These are phyloP conservation scores for Ochetophila trinervis DNA, from an alignment of 306 rosid genomes.

Conservation along the genomic window DNA sequence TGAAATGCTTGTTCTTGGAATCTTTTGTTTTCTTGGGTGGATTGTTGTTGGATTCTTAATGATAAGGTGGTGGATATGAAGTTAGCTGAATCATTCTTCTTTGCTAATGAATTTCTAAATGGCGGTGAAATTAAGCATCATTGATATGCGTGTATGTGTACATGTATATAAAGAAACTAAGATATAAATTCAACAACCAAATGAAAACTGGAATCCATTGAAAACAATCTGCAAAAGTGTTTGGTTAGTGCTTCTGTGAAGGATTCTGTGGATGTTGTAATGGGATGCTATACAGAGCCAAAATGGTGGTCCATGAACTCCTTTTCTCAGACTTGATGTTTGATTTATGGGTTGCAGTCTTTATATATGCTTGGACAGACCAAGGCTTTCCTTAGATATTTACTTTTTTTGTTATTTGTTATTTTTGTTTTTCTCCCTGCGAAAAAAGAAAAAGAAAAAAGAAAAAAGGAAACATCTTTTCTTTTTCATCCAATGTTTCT, in stretches of 20 bases:
- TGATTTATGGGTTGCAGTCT: slow-evolving; percentile 34
- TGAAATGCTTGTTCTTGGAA: too few relatives aligned
- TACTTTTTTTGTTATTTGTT: slow-evolving; percentile 24
- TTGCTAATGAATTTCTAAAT: too few relatives aligned
- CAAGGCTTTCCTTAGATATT: slow-evolving; percentile 51
- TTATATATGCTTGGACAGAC: slow-evolving; percentile 36
- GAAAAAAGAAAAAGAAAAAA: too few relatives aligned
- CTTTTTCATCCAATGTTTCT: too few relatives aligned
- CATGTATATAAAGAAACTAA: background rate
- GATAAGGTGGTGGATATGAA: too few relatives aligned
- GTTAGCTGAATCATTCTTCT: too few relatives aligned
- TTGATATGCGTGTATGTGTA: too few relatives aligned
- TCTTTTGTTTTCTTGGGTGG: too few relatives aligned
- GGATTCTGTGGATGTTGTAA: slow-evolving; percentile 48
- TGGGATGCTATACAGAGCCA: slow-evolving; percentile 40
- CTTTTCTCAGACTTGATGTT: slow-evolving; percentile 45
- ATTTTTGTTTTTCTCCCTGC: background rate
- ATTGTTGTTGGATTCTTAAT: too few relatives aligned
- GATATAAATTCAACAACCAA: background rate
- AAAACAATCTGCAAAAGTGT: slow-evolving; percentile 46
- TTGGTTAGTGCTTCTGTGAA: slow-evolving; percentile 43
- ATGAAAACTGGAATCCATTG: slow-evolving; percentile 24
- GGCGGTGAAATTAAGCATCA: too few relatives aligned
- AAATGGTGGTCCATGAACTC: slow-evolving; percentile 80
- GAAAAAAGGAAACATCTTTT: too few relatives aligned